phyloP scores from a whole-genome alignment of 768 basidiomycete genomes.

The Tulasnella sp. region DNA sequence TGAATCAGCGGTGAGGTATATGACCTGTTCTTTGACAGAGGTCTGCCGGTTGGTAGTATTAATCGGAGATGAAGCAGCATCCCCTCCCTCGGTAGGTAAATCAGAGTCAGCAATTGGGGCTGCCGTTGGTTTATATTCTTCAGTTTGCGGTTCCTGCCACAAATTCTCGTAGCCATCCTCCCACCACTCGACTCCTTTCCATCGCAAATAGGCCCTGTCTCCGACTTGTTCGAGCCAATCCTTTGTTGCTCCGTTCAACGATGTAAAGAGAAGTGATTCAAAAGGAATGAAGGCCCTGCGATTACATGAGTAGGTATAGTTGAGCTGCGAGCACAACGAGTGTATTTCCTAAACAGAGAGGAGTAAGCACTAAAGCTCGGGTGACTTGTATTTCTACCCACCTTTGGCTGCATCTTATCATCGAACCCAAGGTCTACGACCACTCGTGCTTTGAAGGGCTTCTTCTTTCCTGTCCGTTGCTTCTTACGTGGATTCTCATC shows the following conservation, averaged over 20 bases:
- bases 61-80: constrained; percentile 2
- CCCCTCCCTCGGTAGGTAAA: neutral
- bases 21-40: constrained; percentile 38
- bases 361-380: neutral
- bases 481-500: constrained; percentile 30
- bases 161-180: constrained; percentile 54
- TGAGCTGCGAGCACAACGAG: constrained; percentile 79
- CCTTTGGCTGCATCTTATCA: constrained; percentile 32
- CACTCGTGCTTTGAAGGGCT: constrained; percentile 45
- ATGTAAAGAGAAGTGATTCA: constrained; percentile 59
- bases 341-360: constrained; percentile 56
- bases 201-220: constrained; percentile 60
- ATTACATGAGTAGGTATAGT: constrained; percentile 85
- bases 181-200: constrained; percentile 77
- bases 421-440: constrained; percentile 62
- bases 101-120: neutral
- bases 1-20: constrained; percentile 94
- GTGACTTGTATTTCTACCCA: constrained; percentile 23
- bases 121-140: neutral
- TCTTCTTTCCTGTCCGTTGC: constrained; percentile 19
- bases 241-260: constrained; percentile 57
- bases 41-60: neutral
- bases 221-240: constrained; percentile 50
- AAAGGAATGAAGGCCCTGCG: constrained; percentile 60
- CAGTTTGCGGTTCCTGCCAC: constrained; percentile 32